Base-by-base conservation (phyloP, 2,329 filamentous ascomycete genomes). In the Didymosphaeria variabile region DNA sequence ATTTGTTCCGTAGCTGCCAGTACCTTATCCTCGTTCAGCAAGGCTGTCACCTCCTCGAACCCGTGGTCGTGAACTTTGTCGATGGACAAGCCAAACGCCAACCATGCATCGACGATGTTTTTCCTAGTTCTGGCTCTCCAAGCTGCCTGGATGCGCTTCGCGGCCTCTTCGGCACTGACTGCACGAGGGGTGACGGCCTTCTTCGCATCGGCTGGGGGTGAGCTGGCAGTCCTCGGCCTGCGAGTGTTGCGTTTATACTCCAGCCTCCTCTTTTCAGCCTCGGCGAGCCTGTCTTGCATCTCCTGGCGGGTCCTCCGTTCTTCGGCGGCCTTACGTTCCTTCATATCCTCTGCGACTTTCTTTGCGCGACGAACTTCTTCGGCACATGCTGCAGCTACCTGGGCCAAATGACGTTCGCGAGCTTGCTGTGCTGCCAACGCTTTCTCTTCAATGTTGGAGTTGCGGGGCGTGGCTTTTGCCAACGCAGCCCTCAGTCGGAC, bases 291-390 rank as follows among this genome's bases (percentile, higher is more conserved):
- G 80, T 93, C 91, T 74, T 94, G 90, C 85, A 94, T 93, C 75
- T 93, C 90, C 54, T 86, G 79, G 64, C 88, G 87, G 74, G 91
- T 84, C 71, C 88, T 88, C 67, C 84, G 85, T 59, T 91, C 86
- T 65, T 94, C 90, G 59, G 89, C 88, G 72, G 93, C 90, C 65
- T 92, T 88, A 76, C 90, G 90, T 79, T 92, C 90, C 78, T 92
- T 93, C 82, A 91, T 93, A 60, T 86, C 89, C 76, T 93, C 91
- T 15, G 91, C 91, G n/a, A 94, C 85, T 54, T 91, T 90, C 82
- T 94, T 94, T 55, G 91, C 91, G 65, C 91, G 86, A 73, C 91
- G 89, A 17, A 95, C 92, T 75, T 95, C 92, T 77, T 93, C 91
- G 21, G 92, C 92, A 73, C 92, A 94, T 62, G 88, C 86, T 52